phyloP scores from a whole-genome alignment of 1,139 yeast genomes.

The Hansenula sp. region DNA sequence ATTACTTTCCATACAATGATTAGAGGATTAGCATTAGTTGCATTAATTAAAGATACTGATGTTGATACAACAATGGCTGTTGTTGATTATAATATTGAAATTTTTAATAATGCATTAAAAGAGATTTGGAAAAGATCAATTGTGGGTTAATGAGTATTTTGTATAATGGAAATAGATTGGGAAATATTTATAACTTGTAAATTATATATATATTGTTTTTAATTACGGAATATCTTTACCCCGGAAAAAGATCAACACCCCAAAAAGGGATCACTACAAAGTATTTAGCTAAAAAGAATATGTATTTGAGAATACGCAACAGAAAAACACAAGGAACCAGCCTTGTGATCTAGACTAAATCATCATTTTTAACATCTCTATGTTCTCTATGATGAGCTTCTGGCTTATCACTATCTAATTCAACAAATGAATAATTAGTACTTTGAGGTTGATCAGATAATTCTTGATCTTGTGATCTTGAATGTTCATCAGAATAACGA shows the following conservation, averaged over 20 bases:
- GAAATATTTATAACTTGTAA: too few species aligned
- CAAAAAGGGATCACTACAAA: too few species aligned
- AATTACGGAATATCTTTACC: too few species aligned
- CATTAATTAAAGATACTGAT: conserved; percentile 69
- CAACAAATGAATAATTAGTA: conserved; percentile 6
- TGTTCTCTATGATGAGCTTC: background rate
- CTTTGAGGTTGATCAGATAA: conserved; percentile 1
- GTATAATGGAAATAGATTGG: too few species aligned
- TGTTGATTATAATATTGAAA: conserved; percentile 83
- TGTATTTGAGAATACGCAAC: too few species aligned
- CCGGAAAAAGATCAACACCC: too few species aligned
- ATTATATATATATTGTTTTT: too few species aligned
- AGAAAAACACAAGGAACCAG: too few species aligned
- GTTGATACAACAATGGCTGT: conserved; percentile 60
- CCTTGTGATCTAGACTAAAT: too few species aligned
- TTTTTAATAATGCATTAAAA: conserved; percentile 74
- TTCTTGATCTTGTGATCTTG: background rate
- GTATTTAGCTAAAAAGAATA: too few species aligned
- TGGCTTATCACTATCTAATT: conserved; percentile 1
- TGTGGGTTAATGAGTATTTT: conserved; percentile 2
- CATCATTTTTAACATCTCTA: background rate
- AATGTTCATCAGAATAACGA: too few species aligned
- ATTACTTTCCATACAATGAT: conserved; percentile 88
- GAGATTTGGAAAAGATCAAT: conserved; percentile 59
- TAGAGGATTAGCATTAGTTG: conserved; percentile 87